phyloP scores from a whole-genome alignment of 1,139 yeast species.

The Kodamaea sp. region DNA sequence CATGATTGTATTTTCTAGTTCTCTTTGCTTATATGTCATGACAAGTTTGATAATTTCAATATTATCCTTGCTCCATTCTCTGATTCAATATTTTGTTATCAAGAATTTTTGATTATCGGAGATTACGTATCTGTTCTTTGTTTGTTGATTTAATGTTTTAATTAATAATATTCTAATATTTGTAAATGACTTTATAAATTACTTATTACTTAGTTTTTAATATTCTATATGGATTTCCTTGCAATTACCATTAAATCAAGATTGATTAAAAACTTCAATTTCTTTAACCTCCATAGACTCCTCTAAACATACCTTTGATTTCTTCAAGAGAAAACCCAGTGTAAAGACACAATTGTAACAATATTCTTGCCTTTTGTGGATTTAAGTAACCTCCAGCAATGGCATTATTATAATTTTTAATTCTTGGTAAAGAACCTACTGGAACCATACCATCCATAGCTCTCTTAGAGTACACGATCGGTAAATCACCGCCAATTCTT shows the following conservation, averaged over 20 bases:
- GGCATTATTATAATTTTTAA: constrained; percentile 18
- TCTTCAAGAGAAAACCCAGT: constrained; percentile 36
- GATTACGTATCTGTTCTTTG: not conserved
- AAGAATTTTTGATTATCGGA: too few species aligned
- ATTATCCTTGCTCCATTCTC: too few species aligned
- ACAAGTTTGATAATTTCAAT: too few species aligned
- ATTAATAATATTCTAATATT: constrained; percentile 1
- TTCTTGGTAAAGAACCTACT: constrained; percentile 41
- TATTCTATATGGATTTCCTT: constrained; percentile 1
- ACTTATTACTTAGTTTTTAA: constrained; percentile 1
- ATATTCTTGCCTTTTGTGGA: constrained; percentile 62
- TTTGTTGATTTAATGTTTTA: not conserved
- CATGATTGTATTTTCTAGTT: not conserved
- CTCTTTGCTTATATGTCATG: not conserved
- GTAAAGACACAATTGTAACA: constrained; percentile 56
- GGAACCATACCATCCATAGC: constrained; percentile 65
- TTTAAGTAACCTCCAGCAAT: constrained; percentile 66
- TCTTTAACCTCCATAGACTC: constrained; percentile 26
- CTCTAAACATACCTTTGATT: constrained; percentile 47
- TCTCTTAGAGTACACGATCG: constrained; percentile 61
- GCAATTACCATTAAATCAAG: too few species aligned
- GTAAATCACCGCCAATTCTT: constrained; percentile 31
- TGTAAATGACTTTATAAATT: not conserved
- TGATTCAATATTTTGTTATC: too few species aligned
- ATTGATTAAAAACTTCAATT: not conserved